These are phyloP conservation scores for Guyanaporus albipodus DNA, from an alignment of 768 basidiomycete species.

Conservation along the genomic window DNA sequence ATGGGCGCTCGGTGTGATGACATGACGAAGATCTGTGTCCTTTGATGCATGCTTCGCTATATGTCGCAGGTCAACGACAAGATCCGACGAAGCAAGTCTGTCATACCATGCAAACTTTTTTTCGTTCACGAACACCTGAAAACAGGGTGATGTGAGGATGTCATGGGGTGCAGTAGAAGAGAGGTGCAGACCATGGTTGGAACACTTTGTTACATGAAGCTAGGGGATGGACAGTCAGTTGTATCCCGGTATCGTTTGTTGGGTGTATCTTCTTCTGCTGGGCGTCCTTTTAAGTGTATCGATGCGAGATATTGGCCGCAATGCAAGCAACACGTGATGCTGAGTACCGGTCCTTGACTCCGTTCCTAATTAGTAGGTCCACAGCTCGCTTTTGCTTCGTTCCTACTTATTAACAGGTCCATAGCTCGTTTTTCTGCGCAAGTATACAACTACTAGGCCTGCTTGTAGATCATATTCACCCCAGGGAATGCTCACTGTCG, in stretches of 20 bases:
- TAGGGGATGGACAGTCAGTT: too few species aligned
- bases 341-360: too few species aligned
- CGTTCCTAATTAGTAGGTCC: too few species aligned
- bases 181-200: conserved; percentile 19
- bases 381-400: too few species aligned
- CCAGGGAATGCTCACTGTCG: background rate
- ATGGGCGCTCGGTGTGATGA: conserved; percentile 78
- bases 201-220: conserved; percentile 11
- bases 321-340: too few species aligned
- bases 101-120: conserved; percentile 72
- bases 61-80: conserved; percentile 9
- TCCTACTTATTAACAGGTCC: too few species aligned
- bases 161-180: background rate
- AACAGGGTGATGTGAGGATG: background rate
- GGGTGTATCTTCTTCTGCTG: too few species aligned
- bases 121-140: conserved; percentile 68
- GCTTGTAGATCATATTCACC: too few species aligned
- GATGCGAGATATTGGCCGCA: too few species aligned
- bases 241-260: background rate
- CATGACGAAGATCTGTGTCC: conserved; percentile 91
- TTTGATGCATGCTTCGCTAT: conserved; percentile 89
- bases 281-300: too few species aligned
- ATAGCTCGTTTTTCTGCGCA: too few species aligned
- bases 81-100: background rate
- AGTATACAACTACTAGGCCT: too few species aligned